These are phyloP conservation scores for Euphorbia peplus DNA, from an alignment of 345 rosid genomes.

Conservation along the genomic window DNA sequence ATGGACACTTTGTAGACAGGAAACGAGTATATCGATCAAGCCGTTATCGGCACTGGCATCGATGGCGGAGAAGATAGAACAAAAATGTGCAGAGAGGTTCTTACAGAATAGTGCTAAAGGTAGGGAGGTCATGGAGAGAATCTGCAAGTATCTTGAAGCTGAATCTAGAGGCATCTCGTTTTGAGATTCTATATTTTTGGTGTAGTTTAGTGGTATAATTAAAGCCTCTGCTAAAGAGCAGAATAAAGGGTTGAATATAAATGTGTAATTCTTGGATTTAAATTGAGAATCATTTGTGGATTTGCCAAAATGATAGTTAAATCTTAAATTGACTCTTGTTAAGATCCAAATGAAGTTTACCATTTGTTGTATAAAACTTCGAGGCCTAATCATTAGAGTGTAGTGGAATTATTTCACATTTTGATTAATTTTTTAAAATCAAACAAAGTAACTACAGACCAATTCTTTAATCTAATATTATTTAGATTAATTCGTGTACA, in stretches of 20 bases:
- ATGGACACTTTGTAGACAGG: conserved; percentile 85
- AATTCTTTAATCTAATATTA: too few species aligned
- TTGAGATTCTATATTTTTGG: conserved; percentile 23
- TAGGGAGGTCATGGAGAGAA: conserved; percentile 94
- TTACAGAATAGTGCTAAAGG: conserved; percentile 91
- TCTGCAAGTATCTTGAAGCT: conserved; percentile 92
- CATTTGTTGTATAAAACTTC: background rate
- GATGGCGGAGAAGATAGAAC: conserved; percentile 97
- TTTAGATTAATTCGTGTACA: too few species aligned
- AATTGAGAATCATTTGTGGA: background rate
- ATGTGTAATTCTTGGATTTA: background rate
- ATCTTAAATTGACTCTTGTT: background rate
- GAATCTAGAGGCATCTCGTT: conserved; percentile 60
- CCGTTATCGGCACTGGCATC: conserved; percentile 90
- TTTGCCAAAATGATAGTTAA: conserved; percentile 10
- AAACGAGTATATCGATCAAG: conserved; percentile 83
- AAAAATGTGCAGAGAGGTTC: conserved; percentile 79
- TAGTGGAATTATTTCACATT: too few species aligned
- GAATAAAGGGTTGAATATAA: background rate
- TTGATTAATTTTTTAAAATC: too few species aligned
- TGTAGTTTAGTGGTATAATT: background rate
- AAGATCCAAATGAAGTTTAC: background rate
- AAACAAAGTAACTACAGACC: too few species aligned
- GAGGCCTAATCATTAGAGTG: too few species aligned
- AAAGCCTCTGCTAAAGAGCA: background rate